Percentiles rank a stretch among this genome's conserved stretches.
Conservation (phyloP, 2,329 filamentous ascomycete species). For the Tolypocladium pustulatum region DNA sequence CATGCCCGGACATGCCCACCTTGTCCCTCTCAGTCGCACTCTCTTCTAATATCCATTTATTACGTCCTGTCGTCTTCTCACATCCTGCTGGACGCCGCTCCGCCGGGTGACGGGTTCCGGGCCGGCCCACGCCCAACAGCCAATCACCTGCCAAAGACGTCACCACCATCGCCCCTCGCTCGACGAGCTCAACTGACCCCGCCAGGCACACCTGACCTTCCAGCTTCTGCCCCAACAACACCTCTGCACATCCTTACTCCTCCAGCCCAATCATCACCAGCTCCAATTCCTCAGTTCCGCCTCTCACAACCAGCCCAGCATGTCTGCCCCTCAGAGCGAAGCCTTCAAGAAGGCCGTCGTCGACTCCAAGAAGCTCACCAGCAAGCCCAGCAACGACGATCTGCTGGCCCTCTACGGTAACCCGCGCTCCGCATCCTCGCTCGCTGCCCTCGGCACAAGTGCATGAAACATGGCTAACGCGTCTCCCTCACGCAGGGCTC, state of each 20-base stretch:
- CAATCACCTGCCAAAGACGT: background rate
- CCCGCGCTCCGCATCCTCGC: slow-evolving; percentile 9
- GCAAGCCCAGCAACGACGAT: slow-evolving; percentile 53
- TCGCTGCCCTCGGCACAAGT: background rate
- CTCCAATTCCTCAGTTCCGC: background rate
- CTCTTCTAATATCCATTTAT: background rate
- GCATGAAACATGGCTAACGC: background rate
- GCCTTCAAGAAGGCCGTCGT: slow-evolving; percentile 46
- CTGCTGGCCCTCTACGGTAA: slow-evolving; percentile 53
- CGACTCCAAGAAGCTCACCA: slow-evolving; percentile 58
- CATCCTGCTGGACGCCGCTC: background rate
- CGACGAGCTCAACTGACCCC: background rate
- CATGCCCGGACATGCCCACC: too few relatives aligned
- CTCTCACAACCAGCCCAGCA: slow-evolving; percentile 15
- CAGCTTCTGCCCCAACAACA: background rate
- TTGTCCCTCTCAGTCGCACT: too few relatives aligned
- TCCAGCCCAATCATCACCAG: background rate
- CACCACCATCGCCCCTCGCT: too few relatives aligned
- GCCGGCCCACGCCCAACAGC: background rate
- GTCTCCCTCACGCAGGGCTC: slow-evolving; percentile 29
- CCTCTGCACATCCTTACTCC: background rate
- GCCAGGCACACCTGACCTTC: background rate
- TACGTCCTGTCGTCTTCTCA: too few relatives aligned
- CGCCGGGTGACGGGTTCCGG: background rate
- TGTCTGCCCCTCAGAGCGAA: slow-evolving; percentile 29